phyloP scores from a whole-genome alignment of 192 early-diverging fungal genomes.

The Lunasporangiospora selenospora region DNA sequence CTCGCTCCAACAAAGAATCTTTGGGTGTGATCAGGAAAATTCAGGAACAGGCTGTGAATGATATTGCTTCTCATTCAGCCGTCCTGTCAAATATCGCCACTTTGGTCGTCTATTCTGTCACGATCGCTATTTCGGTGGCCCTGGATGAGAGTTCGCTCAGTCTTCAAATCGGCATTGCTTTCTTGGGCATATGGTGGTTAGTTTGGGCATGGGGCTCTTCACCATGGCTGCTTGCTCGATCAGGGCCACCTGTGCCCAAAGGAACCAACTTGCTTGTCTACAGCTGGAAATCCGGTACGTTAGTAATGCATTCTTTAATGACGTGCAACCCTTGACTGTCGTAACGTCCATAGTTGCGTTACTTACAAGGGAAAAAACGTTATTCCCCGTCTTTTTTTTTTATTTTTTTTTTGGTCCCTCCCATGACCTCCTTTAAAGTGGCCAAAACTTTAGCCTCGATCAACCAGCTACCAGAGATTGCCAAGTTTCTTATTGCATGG shows the following conservation, averaged over 20 bases:
- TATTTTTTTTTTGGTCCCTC: background rate
- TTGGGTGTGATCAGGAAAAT: background rate
- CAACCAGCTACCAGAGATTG: slow-evolving; percentile 53
- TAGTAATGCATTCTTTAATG: no score
- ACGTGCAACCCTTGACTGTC: no score
- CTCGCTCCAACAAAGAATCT: background rate
- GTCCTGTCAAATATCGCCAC: slow-evolving; percentile 3
- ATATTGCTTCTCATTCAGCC: slow-evolving; percentile 25
- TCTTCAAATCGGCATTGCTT: slow-evolving; percentile 38
- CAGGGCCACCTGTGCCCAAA: slow-evolving; percentile 49
- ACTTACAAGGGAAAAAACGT: no score
- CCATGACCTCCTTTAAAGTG: slow-evolving; percentile 7
- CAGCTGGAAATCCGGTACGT: slow-evolving; percentile 34
- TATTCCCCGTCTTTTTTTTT: background rate
- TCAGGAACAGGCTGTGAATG: slow-evolving; percentile 13
- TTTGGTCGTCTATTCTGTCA: slow-evolving; percentile 6
- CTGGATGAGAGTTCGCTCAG: slow-evolving; percentile 7
- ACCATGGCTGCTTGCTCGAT: slow-evolving; percentile 28
- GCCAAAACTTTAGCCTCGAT: slow-evolving; percentile 42
- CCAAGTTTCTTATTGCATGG: slow-evolving; percentile 69
- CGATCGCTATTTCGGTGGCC: slow-evolving; percentile 5
- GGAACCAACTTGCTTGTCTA: slow-evolving; percentile 44
- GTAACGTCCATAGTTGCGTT: no score
- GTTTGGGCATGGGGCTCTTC: slow-evolving; percentile 34
- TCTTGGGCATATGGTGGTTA: slow-evolving; percentile 54